Evolutionary conservation across 768 basidiomycete species (phyloP), one percentile per base, ranked within the genome.

Genomic region (Trichaptum fuscoviolaceum): DNA sequence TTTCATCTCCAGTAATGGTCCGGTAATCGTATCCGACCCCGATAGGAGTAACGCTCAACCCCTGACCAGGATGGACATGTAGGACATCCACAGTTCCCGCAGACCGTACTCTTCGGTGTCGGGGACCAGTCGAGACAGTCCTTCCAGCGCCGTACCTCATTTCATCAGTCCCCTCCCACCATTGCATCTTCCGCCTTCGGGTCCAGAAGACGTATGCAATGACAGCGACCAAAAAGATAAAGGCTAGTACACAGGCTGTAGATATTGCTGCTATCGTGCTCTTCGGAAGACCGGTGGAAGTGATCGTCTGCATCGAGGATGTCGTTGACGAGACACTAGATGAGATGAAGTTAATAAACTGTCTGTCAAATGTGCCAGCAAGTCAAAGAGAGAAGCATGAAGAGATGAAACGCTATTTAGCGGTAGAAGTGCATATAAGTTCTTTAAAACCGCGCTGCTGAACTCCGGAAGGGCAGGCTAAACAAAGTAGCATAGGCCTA

Each of bases 231-330:
- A 82, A 66, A 4, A 86, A 67, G 30, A 88, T 64, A 70, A 86
- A 78, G 27, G 82, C 80, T 9, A 91, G 76, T 23, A 85, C 73
- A 24, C 82, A 80, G 2, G 85, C 88, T 1, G 92, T 78, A 10
- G 81, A 82, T 34, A 90, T 77, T 0, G 89, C 90, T 23, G 89
- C 89, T 64, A 90, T 85, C 1, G 89, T 86, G 58, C 90, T 88
- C 67, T 77, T 77, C 1, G 83, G 67, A 5, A 72, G 57, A 35
- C 66, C 68, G 23, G 80, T 75, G 1, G 80, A 75, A 35, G 63
- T 64, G 35, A 66, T 63, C 42, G 65, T 66, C 42, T 52, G 42
- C 42, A 52, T 52, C 64, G 25, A n/a, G 20, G 25, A 42, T 64
- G 34, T 27, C 10, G 9, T 23, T 64, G 52, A n/a, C 26, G 26